Evolutionary conservation across 192 early-diverging fungal genomes (phyloP), one percentile per base, ranked within the genome.

Genomic region (Helicostylum pulchrum): DNA sequence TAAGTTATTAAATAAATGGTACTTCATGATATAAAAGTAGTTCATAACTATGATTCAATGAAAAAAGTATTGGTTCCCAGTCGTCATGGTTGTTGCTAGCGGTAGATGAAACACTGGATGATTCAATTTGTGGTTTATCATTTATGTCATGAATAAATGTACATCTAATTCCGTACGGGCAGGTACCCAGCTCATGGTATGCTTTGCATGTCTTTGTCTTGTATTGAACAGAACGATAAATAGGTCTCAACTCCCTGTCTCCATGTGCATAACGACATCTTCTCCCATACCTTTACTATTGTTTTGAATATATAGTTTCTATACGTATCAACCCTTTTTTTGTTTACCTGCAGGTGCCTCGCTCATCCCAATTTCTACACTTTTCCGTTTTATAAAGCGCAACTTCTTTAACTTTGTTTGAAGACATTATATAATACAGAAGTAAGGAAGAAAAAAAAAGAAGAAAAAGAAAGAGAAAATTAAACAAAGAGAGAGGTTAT

Each of bases 351-450:
- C 53, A 54, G 4, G 9, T 3, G 3, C 53, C 53, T 23, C 14
- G 26, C 10, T 54, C 53, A n/a, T 30, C 26, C 53, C 53, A 54
- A 12, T 54, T 54, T 34, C 32, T 54, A 54, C 53, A 54, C 11
- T 34, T n/a, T 54, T 54, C 53, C 11, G 53, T 54, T 21, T 54
- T 54, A 34, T 54, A 54, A 15, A 54, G 53, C 4, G n/a, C 31
- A 48, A 19, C 4, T 6, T 4, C 17, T 17, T 48, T 48, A 1
- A 6, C n/a, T 19, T 12, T 48, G 3, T 48, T 4, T 48, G 46
- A 48, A 39, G 36, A 0, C 36, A 39, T 48, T 15, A 19, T 0
- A 1, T 12, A 48, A 48, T 48, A 48, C 3, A 48, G 14, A 48
- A 48, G 46, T 12, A 48, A 19, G 4, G 4, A 39, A 39, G 36